Base-by-base conservation (phyloP, 202 grass and related monocot genomes). In the Digitaria exilis region DNA sequence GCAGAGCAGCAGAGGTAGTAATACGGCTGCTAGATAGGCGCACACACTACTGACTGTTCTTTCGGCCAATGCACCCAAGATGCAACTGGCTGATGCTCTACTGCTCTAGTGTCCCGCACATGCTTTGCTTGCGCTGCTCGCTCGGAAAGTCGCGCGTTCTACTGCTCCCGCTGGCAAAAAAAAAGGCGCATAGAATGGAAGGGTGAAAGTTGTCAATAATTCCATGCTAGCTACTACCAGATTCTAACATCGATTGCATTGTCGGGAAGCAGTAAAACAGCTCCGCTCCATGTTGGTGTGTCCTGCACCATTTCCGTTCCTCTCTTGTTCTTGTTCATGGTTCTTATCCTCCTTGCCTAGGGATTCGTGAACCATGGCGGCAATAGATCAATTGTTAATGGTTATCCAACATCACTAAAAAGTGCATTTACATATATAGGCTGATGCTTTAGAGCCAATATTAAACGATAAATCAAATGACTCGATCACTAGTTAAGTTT, bases 161-260 rank as follows among this genome's bases (percentile, higher is more conserved):
- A 67, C 51, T 82, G 73, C 73, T 84, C 56, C 42, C 43, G 6
- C 37, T 39, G 19, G 9, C 30, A 28, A 85, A 71, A 73, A 68
- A 39, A 39, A 68, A 39, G 9, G 49, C 26, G 15, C 21, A 59
- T 32, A 12, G 45, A 32, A 57, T n/a, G n/a, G n/a, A n/a, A n/a
- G n/a, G 65, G 29, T 71, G 48, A 73, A 85, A 78, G 64, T 34
- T 7, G 55, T n/a, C 44, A 76, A 85, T 89, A 85, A 85, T 85
- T 84, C 44, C 77, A 22, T 46, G 22, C 54, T 71, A 63, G 28
- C 50, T 41, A 14, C 55, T 46, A 17, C 43, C 18, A 34, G 46
- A 45, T 65, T 50, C 77, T 67, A 63, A 54, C 49, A 34, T 22
- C 9, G 45, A 62, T 65, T 65, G 14, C 61, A 9, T 9, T 65